Conservation (phyloP, 495 filamentous ascomycete genomes). For the Penicillium roqueforti region DNA sequence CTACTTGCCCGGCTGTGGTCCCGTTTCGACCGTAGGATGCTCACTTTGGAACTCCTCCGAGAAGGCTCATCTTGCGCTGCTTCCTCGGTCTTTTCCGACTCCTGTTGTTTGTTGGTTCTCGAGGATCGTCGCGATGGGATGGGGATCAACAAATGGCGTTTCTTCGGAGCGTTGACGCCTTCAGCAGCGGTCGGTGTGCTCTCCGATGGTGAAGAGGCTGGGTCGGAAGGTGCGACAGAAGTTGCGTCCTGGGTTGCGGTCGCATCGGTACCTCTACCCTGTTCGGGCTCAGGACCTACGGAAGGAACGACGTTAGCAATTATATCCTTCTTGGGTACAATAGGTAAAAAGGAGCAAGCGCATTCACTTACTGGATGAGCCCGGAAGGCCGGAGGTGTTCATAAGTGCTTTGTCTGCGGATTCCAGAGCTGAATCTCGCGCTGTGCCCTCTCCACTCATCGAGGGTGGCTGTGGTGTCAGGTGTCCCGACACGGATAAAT, state of each 20-base stretch:
- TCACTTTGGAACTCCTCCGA: conserved; percentile 63
- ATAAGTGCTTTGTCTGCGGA: conserved; percentile 35
- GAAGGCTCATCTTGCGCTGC: conserved; percentile 58
- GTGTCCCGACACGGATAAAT: conserved; percentile 7
- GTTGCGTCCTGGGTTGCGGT: conserved; percentile 27
- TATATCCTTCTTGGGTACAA: not conserved
- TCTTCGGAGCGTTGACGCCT: conserved; percentile 42
- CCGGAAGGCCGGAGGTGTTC: conserved; percentile 29
- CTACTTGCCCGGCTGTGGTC: conserved; percentile 67
- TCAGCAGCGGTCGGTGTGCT: conserved; percentile 10
- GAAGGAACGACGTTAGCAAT: conserved; percentile 14
- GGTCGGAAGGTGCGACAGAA: conserved; percentile 23
- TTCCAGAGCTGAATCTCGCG: conserved; percentile 34
- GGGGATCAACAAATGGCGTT: conserved; percentile 53
- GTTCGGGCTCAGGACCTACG: conserved; percentile 31
- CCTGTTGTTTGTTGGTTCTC: conserved; percentile 56
- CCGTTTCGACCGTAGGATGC: conserved; percentile 61
- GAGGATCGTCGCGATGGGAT: conserved; percentile 68
- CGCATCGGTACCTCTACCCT: conserved; percentile 23
- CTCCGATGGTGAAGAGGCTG: conserved; percentile 19
- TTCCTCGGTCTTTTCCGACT: conserved; percentile 60
- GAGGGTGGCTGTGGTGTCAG: conserved; percentile 24
- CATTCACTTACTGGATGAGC: conserved; percentile 20
- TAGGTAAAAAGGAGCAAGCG: not conserved
- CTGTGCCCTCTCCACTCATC: conserved; percentile 35